These are phyloP conservation scores for Fusarium sarcochroum DNA, from an alignment of 2,329 filamentous ascomycete genomes.

Conservation along the genomic window DNA sequence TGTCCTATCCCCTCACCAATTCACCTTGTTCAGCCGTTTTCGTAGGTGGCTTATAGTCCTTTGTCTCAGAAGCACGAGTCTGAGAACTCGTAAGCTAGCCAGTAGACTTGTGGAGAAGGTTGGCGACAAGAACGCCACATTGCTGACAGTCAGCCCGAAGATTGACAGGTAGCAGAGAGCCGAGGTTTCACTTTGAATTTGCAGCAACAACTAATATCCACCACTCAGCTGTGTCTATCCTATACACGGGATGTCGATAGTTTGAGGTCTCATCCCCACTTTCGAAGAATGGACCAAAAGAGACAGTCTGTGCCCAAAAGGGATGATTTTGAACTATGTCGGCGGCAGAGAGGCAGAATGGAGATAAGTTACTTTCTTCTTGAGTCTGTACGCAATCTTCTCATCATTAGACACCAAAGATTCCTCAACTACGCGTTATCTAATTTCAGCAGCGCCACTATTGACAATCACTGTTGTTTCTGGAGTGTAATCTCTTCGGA, in stretches of 20 bases:
- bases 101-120: neutral
- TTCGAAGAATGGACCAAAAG: neutral
- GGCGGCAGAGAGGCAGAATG: neutral
- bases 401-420: no score
- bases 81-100: neutral
- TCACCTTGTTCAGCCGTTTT: no score
- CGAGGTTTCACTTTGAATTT: neutral
- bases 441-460: no score
- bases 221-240: neutral
- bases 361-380: neutral
- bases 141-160: neutral
- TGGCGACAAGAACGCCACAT: neutral
- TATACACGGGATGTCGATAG: neutral
- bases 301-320: neutral
- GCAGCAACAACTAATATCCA: neutral
- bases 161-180: neutral
- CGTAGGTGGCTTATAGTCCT: neutral
- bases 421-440: no score
- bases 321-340: neutral
- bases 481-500: no score
- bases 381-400: no score
- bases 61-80: no score
- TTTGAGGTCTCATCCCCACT: neutral
- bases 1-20: no score
- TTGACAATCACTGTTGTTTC: no score